phyloP scores from a whole-genome alignment of 352 stramenopile genomes.

The Paralagenidium karlingii region DNA sequence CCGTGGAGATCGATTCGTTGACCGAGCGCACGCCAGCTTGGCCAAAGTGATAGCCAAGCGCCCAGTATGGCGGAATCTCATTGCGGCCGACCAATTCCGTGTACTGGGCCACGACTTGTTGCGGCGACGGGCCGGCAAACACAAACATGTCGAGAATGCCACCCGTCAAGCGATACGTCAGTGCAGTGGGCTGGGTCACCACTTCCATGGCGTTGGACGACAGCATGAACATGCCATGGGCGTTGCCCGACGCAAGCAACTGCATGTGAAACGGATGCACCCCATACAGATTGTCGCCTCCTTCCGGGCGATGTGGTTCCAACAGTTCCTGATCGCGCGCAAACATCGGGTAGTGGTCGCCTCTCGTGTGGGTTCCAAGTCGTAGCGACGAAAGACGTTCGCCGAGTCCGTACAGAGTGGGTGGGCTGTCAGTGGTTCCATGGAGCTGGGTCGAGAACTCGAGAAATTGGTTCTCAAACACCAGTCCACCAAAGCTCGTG shows the following conservation, averaged over 20 bases:
- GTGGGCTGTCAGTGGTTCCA: slow-evolving; percentile 6
- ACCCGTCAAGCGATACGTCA: slow-evolving; percentile 71
- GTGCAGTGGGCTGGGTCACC: slow-evolving; percentile 29
- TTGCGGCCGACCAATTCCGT: slow-evolving; percentile 58
- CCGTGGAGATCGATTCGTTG: slow-evolving; percentile 16
- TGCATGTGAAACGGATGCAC: slow-evolving; percentile 76
- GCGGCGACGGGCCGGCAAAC: slow-evolving; percentile 42
- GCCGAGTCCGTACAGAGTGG: slow-evolving; percentile 59
- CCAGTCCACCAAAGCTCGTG: slow-evolving; percentile 36
- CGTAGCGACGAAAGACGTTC: slow-evolving; percentile 35
- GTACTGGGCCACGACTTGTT: slow-evolving; percentile 60
- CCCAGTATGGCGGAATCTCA: slow-evolving; percentile 74
- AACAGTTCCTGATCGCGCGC: slow-evolving; percentile 13
- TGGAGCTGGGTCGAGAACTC: slow-evolving; percentile 65
- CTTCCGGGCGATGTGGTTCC: slow-evolving; percentile 11
- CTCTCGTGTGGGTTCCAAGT: slow-evolving; percentile 22
- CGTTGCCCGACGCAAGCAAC: slow-evolving; percentile 17
- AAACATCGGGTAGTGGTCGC: slow-evolving; percentile 65
- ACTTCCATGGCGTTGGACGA: slow-evolving; percentile 85
- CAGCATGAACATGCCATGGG: slow-evolving; percentile 66
- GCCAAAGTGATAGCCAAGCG: slow-evolving; percentile 73
- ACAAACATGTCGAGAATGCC: slow-evolving; percentile 76
- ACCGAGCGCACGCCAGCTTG: slow-evolving; percentile 20
- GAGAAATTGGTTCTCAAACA: slow-evolving; percentile 82
- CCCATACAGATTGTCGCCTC: slow-evolving; percentile 66